These are phyloP conservation scores for Phaeosphaeria sp. DNA, from an alignment of 2,329 filamentous ascomycete genomes.

Conservation along the genomic window DNA sequence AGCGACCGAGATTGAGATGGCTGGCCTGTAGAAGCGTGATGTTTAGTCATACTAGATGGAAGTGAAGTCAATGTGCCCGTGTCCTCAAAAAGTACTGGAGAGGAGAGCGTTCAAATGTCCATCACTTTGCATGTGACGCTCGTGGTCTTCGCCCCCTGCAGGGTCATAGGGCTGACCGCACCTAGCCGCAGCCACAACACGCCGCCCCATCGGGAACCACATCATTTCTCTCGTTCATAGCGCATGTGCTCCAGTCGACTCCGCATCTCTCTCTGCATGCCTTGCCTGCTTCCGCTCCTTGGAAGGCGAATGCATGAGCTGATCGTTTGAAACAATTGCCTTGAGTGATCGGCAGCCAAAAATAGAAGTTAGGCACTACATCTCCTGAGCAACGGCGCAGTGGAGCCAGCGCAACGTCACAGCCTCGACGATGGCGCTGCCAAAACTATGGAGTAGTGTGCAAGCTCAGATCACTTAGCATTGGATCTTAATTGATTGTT, in stretches of 20 bases:
- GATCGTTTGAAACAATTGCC: background rate
- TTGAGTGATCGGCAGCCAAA: conserved; percentile 18
- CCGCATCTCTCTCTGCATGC: background rate
- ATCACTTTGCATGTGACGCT: conserved; percentile 3
- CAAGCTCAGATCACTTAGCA: background rate
- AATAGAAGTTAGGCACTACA: conserved; percentile 15
- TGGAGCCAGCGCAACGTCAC: conserved; percentile 1
- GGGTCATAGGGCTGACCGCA: conserved; percentile 3
- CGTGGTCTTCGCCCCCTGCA: background rate
- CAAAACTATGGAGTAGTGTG: background rate
- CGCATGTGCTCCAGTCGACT: background rate
- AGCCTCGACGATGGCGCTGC: background rate
- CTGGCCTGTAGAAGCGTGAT: conserved; percentile 4
- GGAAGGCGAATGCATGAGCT: background rate
- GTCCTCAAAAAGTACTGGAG: too few relatives aligned
- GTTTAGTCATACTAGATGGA: background rate
- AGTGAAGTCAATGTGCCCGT: background rate
- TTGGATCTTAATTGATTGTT: background rate
- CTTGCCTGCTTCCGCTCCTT: background rate
- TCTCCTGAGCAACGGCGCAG: conserved; percentile 23
- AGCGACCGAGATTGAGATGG: conserved; percentile 38
- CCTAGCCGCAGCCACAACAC: background rate
- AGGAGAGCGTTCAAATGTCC: background rate
- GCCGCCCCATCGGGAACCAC: background rate
- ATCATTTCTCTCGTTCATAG: conserved; percentile 1